Conservation (phyloP, 768 basidiomycete species). For the Grammothele lineata region DNA sequence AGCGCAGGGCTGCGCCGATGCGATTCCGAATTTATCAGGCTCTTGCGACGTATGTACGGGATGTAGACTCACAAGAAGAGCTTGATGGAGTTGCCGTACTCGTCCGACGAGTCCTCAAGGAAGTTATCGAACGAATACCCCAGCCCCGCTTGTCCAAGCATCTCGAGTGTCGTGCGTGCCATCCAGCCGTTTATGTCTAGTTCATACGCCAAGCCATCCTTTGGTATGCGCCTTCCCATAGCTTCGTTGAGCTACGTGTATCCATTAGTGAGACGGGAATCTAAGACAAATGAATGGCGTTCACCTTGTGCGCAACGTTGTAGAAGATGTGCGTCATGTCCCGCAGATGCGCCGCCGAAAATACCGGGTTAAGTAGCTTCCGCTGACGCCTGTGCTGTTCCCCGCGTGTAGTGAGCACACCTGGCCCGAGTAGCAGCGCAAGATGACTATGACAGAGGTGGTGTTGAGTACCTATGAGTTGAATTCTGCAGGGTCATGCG, state of each 20-base stretch:
- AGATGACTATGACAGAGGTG: no score
- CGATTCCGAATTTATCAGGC: no score
- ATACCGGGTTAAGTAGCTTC: slow-evolving; percentile 16
- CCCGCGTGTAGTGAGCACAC: not conserved
- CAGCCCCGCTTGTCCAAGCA: slow-evolving; percentile 22
- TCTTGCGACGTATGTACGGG: no score
- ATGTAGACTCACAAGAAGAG: slow-evolving; percentile 15
- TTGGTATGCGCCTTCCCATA: not conserved
- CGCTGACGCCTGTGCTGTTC: slow-evolving; percentile 14
- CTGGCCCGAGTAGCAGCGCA: not conserved
- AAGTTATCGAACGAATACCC: slow-evolving; percentile 24
- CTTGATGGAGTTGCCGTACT: slow-evolving; percentile 21
- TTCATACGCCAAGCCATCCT: not conserved
- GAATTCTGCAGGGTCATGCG: no score
- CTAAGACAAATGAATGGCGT: not conserved
- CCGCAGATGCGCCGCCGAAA: slow-evolving; percentile 16
- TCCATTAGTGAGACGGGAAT: not conserved
- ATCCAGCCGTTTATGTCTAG: slow-evolving; percentile 17
- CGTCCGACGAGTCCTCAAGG: slow-evolving; percentile 8
- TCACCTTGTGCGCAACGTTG: slow-evolving; percentile 3
- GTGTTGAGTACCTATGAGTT: no score
- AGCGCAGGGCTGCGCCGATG: no score
- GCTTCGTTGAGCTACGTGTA: slow-evolving; percentile 7
- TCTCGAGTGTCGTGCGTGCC: slow-evolving; percentile 20
- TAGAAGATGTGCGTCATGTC: slow-evolving; percentile 18